Evolutionary conservation across 148 eudicot genomes (phyloP).

Genomic region (Chenopodium berlandieri): DNA sequence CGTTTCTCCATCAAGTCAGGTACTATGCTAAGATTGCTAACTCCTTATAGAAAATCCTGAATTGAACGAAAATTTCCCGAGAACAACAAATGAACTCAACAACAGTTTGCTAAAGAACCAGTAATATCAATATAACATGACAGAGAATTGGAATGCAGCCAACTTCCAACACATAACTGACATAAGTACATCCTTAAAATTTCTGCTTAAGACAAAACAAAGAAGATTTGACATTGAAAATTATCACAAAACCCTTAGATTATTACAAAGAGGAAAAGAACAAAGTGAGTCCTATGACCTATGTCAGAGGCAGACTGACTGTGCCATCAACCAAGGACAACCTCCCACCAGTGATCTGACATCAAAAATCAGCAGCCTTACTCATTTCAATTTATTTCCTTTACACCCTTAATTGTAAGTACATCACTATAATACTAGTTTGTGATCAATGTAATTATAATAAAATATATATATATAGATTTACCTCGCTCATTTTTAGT

Average conservation of each 20-base stretch:
- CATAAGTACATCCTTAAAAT: neutral
- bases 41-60: neutral
- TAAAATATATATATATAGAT: no score
- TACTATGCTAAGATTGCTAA: no score
- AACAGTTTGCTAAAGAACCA: neutral
- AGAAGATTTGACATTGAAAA: neutral
- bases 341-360: neutral
- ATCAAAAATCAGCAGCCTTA: neutral
- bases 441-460: neutral
- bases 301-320: neutral
- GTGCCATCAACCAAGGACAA: constrained; percentile 2
- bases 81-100: neutral
- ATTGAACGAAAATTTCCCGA: neutral
- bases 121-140: neutral
- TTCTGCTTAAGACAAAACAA: neutral
- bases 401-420: neutral
- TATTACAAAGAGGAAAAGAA: neutral
- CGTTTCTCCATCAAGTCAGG: neutral
- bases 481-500: no score
- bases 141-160: neutral
- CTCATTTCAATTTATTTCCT: neutral
- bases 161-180: neutral
- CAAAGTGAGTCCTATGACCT: neutral
- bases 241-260: neutral
- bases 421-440: neutral